Conservation (phyloP, 805 yeast species). For the Cyberlindnera euphorbiiphila region DNA sequence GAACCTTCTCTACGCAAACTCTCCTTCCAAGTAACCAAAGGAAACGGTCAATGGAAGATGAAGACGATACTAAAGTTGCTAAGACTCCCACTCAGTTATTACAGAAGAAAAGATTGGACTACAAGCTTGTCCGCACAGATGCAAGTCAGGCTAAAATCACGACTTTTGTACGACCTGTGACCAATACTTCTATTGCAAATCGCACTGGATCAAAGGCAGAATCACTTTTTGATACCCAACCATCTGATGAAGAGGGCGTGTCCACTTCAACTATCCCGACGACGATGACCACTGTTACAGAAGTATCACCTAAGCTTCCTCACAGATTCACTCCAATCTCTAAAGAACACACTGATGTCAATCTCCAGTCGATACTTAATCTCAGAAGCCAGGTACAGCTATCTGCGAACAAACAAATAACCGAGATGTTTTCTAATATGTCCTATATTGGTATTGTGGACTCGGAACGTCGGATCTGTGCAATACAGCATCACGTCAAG, state of each 20-base stretch:
- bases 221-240: not conserved
- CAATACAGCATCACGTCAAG: slow-evolving; percentile 81
- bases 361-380: slow-evolving; percentile 54
- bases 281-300: not conserved
- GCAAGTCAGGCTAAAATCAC: slow-evolving; percentile 55
- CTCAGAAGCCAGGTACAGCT: slow-evolving; percentile 50
- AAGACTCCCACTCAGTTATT: slow-evolving; percentile 4
- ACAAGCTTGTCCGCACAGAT: slow-evolving; percentile 70
- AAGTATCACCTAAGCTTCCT: not conserved
- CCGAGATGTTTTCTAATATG: slow-evolving; percentile 64
- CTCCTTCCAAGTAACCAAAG: slow-evolving; percentile 35
- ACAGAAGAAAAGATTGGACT: slow-evolving; percentile 45
- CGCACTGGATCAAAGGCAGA: too few species aligned
- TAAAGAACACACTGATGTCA: slow-evolving; percentile 38
- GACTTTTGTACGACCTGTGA: slow-evolving; percentile 26
- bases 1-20: slow-evolving; percentile 67
- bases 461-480: slow-evolving; percentile 58
- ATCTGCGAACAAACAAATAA: slow-evolving; percentile 47
- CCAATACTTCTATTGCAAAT: too few species aligned
- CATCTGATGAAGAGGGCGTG: not conserved
- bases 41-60: slow-evolving; percentile 18
- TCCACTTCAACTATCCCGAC: not conserved
- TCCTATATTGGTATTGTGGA: slow-evolving; percentile 85
- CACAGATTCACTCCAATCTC: not conserved
- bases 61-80: slow-evolving; percentile 1